Evolutionary conservation across 768 basidiomycete species (phyloP), one percentile per base, ranked within the genome.

Genomic region (Leccinum olivaceopallidum): DNA sequence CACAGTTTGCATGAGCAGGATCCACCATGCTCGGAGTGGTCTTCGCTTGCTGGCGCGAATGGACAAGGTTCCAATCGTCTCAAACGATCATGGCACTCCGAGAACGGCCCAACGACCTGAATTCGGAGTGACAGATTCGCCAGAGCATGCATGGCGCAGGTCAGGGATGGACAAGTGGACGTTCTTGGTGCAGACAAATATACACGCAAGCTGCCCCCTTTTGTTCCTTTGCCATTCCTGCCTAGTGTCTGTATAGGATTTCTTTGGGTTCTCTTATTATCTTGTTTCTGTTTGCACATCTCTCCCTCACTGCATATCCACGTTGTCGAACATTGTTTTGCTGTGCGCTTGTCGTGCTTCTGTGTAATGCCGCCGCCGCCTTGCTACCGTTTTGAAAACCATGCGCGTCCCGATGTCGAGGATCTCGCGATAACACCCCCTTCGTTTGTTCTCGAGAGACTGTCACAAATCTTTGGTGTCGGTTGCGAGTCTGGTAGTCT

Each of bases 61-160:
- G 65, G 64, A 13, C 71, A 64, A 4, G 56, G 56, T 14, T 44
- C 52, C 0, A 69, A 67, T 42, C 67, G 64, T 7, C 68, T 56
- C 24, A 73, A 73, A 53, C 72, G 72, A 22, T 47, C 71, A 13
- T 69, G 72, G 73, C 37, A 48, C 28, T 73, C 68, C 2, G 64
- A 67, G 28, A 57, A 75, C 13, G 66, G 66, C 2, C 68, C 63
- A 2, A 58, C 54, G n/a, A 62, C 62, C 5, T 70, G 57, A 70
- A 12, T 6, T 22, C 7, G 13, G 10, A 24, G 24, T 5, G 26
- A 14, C 22, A 6, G 6, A 37, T n/a, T 1, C 14, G 14, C 49
- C n/a, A 48, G 14, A 8, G 20, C 47, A 20, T 10, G 30, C 30
- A 55, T 6, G 30, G 65, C 34, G 12, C 30, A 50, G 39, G 56